A percentile compares a stretch with the other conserved stretches of the same genome.
Conservation (phyloP, 2,329 filamentous ascomycete genomes). For the Raffaelea ambrosiae region DNA sequence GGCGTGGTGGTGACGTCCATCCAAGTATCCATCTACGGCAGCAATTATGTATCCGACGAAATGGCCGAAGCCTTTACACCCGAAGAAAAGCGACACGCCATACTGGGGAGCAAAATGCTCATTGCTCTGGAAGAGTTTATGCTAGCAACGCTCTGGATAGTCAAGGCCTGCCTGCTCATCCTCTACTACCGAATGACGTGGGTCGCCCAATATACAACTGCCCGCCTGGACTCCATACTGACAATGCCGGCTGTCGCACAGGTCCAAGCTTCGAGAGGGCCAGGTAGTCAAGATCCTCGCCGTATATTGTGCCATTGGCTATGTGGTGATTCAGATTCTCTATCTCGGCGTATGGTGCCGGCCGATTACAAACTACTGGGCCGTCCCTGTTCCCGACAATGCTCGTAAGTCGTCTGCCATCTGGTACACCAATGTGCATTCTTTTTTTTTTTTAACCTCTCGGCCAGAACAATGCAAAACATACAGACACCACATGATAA, state of each 20-base stretch:
- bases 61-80: constrained; percentile 33
- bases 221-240: no score
- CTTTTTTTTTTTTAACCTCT: no score
- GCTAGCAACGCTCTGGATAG: constrained; percentile 39
- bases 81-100: constrained; percentile 28
- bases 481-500: constrained; percentile 38
- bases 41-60: constrained; percentile 32
- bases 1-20: constrained; percentile 33
- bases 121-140: constrained; percentile 45
- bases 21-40: constrained; percentile 32
- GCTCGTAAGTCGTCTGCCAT: no score
- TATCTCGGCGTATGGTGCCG: constrained; percentile 38
- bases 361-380: constrained; percentile 43
- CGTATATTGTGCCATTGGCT: constrained; percentile 12
- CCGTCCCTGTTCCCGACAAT: constrained; percentile 33
- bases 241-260: no score
- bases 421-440: no score
- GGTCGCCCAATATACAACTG: no score
- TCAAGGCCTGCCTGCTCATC: constrained; percentile 44
- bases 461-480: constrained; percentile 34
- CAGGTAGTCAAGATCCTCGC: constrained; percentile 29
- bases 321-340: constrained; percentile 13
- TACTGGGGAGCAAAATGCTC: constrained; percentile 46
- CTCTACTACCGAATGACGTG: constrained; percentile 44
- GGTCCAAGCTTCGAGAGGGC: background rate